These are phyloP conservation scores for Cercospora sojina DNA, from an alignment of 2,329 filamentous ascomycete genomes.

Conservation along the genomic window DNA sequence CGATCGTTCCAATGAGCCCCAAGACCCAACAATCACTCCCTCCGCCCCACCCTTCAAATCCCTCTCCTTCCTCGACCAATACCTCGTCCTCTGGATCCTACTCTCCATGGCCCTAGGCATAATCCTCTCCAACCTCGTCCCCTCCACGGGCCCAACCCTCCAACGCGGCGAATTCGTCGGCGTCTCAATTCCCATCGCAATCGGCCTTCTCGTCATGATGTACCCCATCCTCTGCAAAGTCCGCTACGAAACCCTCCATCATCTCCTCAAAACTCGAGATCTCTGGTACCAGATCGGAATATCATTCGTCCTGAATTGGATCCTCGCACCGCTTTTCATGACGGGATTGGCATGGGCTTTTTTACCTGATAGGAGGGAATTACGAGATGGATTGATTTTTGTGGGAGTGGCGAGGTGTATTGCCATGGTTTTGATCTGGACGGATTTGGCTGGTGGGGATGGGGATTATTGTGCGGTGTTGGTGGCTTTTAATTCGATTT, in stretches of 20 bases:
- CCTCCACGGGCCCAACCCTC: conserved; percentile 59
- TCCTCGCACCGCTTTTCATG: conserved; percentile 80
- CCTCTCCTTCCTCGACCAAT: conserved; percentile 47
- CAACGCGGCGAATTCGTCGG: conserved; percentile 71
- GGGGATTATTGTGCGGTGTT: too few relatives aligned
- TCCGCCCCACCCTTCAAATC: too few relatives aligned
- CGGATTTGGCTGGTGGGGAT: too few relatives aligned
- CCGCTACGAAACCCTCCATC: conserved; percentile 68
- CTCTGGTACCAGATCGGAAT: conserved; percentile 80
- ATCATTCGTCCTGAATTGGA: conserved; percentile 77
- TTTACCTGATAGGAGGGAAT: too few relatives aligned
- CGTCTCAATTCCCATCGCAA: conserved; percentile 63
- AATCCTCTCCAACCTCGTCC: conserved; percentile 72
- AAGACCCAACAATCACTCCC: background rate
- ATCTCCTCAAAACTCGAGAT: conserved; percentile 58
- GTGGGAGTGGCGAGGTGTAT: too few relatives aligned
- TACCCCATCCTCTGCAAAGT: too few relatives aligned
- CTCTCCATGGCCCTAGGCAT: conserved; percentile 76
- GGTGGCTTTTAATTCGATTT: too few relatives aligned
- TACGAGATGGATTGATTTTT: too few relatives aligned
- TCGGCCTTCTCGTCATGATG: conserved; percentile 86
- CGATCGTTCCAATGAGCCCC: background rate
- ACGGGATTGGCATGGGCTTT: conserved; percentile 67
- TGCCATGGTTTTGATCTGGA: too few relatives aligned
- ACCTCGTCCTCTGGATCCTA: conserved; percentile 63